Base-by-base conservation (phyloP, 1,284 basidiomycete species). In the Trichosporon sp. region DNA sequence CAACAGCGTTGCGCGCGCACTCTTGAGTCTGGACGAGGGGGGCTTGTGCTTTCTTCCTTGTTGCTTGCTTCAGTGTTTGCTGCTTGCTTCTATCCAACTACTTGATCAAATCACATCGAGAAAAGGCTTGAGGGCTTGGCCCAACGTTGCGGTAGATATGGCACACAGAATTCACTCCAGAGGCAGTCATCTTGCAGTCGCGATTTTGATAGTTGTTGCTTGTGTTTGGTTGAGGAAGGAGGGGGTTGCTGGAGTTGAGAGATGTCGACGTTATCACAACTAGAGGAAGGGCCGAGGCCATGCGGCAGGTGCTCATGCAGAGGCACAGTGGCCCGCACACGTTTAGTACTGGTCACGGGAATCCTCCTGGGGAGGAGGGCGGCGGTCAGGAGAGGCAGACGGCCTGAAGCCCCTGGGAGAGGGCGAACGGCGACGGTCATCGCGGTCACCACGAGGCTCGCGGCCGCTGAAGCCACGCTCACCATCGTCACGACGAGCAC, bases 311-410 rank as follows among this genome's bases (percentile, higher is more conserved):
- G 31, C 8, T n/a, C 16, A n/a, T 7, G 59, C 31, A n/a, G 16
- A n/a, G 7, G 59, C 16, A 35, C 31, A 35, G 59, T 3, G 6
- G 32, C 5, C 54, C 59, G 59, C 32, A 16, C 14, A n/a, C 14
- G 7, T 32, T 63, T 37, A 63, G 59, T 63, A 63, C 12, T 56
- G 19, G 54, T 63, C 59, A 37, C 59, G 59, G 12, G 59, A 63
- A 32, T 63, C 59, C 16, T 37, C 59, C 51, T 54, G 51, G 31
- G 73, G 70, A 64, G 76, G 72, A 10, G 76, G 69, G 32, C 80
- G 76, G 32, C 79, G 79, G 63, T 80, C 80, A n/a, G 79, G 79
- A 16, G 80, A 80, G 21, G 66, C 72, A 26, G 78, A 79, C 63
- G 75, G 74, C 56, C 79, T 72, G 54, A 74, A 71, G 63, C 78